A percentile compares a stretch with the other conserved stretches of the same genome.
phyloP scores from a whole-genome alignment of 2,329 filamentous ascomycete species.

The Coleophoma crateriformis region DNA sequence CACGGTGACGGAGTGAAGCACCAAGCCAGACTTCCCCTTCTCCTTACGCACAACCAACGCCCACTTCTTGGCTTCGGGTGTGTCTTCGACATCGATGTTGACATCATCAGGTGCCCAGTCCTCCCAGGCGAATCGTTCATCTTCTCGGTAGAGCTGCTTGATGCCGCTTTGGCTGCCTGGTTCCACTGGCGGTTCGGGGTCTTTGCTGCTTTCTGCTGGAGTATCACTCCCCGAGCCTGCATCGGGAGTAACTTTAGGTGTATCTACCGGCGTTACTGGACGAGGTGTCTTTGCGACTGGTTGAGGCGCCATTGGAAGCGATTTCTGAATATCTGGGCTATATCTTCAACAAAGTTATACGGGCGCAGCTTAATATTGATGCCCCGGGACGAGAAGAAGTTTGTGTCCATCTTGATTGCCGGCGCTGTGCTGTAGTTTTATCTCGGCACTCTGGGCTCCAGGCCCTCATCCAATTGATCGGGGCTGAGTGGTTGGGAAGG shows the following conservation, averaged over 20 bases:
- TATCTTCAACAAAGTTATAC: not conserved
- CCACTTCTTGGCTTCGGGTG: not conserved
- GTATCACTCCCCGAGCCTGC: not conserved
- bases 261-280: too few relatives aligned
- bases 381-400: too few relatives aligned
- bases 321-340: not conserved
- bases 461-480: too few relatives aligned
- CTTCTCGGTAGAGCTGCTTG: not conserved
- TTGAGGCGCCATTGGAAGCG: not conserved
- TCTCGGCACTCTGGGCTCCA: too few relatives aligned
- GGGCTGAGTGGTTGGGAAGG: too few relatives aligned
- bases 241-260: not conserved
- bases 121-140: not conserved
- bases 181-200: not conserved
- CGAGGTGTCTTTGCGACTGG: not conserved
- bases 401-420: too few relatives aligned
- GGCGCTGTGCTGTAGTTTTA: too few relatives aligned
- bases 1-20: not conserved
- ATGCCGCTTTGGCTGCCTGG: not conserved
- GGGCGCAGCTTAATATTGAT: too few relatives aligned
- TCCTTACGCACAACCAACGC: not conserved
- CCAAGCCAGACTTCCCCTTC: not conserved
- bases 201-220: not conserved
- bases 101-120: not conserved
- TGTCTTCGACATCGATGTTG: not conserved